Conservation (phyloP, 352 stramenopile genomes). For the Globisporangium cederbergense region DNA sequence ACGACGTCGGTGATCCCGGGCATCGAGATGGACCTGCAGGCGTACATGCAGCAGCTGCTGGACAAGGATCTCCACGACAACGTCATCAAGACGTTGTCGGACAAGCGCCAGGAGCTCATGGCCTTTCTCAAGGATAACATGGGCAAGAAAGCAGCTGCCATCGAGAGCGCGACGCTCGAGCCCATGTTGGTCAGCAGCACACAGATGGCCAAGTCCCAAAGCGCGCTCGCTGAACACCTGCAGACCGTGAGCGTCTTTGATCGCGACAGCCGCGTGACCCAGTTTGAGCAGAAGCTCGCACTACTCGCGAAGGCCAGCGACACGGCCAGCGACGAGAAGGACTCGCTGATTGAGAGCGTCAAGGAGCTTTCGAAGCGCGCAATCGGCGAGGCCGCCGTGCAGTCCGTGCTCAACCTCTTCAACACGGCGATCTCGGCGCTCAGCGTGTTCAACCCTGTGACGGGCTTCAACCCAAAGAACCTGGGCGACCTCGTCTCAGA, state of each 20-base stretch:
- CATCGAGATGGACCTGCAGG: conserved; percentile 4
- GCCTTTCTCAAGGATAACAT: conserved; percentile 4
- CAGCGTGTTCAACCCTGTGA: conserved; percentile 6
- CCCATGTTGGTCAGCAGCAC: neutral
- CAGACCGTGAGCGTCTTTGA: conserved; percentile 4
- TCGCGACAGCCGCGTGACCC: neutral
- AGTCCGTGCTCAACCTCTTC: neutral
- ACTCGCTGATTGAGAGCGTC: neutral
- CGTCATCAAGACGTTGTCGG: neutral
- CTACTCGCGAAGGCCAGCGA: neutral
- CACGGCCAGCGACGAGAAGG: conserved; percentile 1
- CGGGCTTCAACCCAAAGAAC: conserved; percentile 4
- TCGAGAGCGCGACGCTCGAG: neutral
- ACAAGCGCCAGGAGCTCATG: neutral
- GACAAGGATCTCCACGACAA: neutral
- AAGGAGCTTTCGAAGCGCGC: conserved; percentile 4
- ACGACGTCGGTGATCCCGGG: conserved; percentile 4
- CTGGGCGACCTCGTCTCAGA: conserved; percentile 1
- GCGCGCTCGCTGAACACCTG: neutral
- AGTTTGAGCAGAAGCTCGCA: conserved; percentile 2
- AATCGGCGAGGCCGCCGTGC: conserved; percentile 1
- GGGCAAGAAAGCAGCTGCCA: neutral
- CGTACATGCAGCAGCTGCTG: conserved; percentile 4
- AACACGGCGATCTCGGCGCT: conserved; percentile 8
- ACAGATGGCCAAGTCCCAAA: conserved; percentile 1